phyloP scores from a whole-genome alignment of 306 rosid species.

The Vigna trinervia region DNA sequence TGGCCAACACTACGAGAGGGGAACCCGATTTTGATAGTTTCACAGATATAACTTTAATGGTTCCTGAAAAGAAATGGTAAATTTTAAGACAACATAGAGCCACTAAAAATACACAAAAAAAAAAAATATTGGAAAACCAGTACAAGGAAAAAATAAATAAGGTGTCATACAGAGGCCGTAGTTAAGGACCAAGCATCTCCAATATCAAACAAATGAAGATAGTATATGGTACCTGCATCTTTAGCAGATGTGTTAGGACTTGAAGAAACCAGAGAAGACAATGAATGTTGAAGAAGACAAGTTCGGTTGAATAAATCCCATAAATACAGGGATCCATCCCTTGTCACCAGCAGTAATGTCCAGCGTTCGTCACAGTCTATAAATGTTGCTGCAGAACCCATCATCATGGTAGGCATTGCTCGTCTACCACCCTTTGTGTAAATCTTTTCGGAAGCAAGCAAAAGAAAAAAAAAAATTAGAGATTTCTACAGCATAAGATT shows the following conservation, averaged over 20 bases:
- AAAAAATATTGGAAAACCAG: conserved; percentile 3
- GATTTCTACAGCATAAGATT: conserved; percentile 23
- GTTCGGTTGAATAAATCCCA: conserved; percentile 84
- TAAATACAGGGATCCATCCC: conserved; percentile 78
- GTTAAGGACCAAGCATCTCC: conserved; percentile 29
- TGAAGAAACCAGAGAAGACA: conserved; percentile 74
- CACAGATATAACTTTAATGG: conserved; percentile 81
- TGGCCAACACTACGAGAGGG: conserved; percentile 84
- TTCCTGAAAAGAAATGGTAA: conserved; percentile 53
- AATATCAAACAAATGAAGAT: conserved; percentile 24
- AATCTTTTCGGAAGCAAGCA: conserved; percentile 60
- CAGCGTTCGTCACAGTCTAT: conserved; percentile 91
- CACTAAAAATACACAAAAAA: background rate
- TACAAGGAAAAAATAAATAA: background rate
- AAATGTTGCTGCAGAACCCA: conserved; percentile 91
- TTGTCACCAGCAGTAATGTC: conserved; percentile 89
- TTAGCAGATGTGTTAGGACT: conserved; percentile 63
- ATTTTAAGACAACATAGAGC: conserved; percentile 25
- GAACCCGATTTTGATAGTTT: conserved; percentile 79
- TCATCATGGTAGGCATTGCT: conserved; percentile 92
- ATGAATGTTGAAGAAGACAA: conserved; percentile 82
- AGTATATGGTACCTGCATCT: conserved; percentile 67
- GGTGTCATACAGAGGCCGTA: background rate
- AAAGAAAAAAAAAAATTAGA: conserved; percentile 29
- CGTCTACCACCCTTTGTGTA: conserved; percentile 95